phyloP scores from a whole-genome alignment of 2,329 filamentous ascomycete genomes.

The Monosporascus sp. region DNA sequence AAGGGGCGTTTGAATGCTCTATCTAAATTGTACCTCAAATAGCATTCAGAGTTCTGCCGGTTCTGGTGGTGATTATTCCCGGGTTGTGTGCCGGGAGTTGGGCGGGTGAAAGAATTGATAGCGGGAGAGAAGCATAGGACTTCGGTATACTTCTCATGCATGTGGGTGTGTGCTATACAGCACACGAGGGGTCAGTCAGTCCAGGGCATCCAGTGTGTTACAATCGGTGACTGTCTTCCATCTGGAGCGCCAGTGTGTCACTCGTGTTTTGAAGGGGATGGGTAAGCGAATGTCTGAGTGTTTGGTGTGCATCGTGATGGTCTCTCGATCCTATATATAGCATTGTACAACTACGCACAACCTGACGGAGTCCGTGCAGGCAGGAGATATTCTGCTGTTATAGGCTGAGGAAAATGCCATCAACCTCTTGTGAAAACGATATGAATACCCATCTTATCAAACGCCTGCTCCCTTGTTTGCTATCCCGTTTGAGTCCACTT shows the following conservation, averaged over 20 bases:
- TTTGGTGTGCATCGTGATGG: no score
- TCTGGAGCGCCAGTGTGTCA: neutral
- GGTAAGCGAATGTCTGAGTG: neutral
- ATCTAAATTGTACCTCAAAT: slow-evolving; percentile 39
- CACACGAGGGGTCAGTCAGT: neutral
- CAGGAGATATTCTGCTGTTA: no score
- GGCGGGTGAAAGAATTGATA: slow-evolving; percentile 10
- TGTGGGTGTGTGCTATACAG: neutral
- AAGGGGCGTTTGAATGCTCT: slow-evolving; percentile 27
- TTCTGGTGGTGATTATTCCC: slow-evolving; percentile 22
- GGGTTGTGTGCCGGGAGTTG: slow-evolving; percentile 13
- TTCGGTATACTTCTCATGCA: neutral
- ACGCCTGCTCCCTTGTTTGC: no score
- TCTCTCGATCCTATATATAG: no score
- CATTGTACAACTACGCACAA: no score
- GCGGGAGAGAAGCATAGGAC: slow-evolving; percentile 7
- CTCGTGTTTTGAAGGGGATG: neutral
- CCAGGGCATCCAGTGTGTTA: neutral
- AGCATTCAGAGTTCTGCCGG: slow-evolving; percentile 34
- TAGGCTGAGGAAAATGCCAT: no score
- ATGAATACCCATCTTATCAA: no score
- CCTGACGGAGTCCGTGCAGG: no score
- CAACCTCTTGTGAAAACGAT: no score
- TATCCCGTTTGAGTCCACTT: no score
- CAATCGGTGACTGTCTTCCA: neutral